Evolutionary conservation across 805 yeast species (phyloP).

Genomic region (Tetrapisispora taiwanensis): DNA sequence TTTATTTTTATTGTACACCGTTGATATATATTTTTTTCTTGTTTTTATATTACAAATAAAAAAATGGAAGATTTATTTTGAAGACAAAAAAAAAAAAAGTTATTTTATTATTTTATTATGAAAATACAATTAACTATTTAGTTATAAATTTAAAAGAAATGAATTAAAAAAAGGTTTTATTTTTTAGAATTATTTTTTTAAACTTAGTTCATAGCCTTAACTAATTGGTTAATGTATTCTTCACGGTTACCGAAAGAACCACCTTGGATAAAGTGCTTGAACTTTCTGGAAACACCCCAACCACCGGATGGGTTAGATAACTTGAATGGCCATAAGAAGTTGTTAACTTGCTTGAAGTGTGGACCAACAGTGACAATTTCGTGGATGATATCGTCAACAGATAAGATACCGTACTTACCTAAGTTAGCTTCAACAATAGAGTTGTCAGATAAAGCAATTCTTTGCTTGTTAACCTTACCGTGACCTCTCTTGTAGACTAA

Average conservation of each 20-base stretch:
- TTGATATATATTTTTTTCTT: too few species aligned
- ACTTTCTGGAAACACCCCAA: conserved; percentile 94
- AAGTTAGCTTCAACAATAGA: conserved; percentile 76
- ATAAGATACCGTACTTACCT: conserved; percentile 87
- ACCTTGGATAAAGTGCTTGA: conserved; percentile 95
- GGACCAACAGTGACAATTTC: conserved; percentile 95
- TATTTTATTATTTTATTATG: background rate
- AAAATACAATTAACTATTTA: conserved; percentile 2
- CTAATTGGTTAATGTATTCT: conserved; percentile 87
- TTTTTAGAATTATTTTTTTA: background rate
- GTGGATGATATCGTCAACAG: conserved; percentile 90
- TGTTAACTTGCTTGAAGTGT: conserved; percentile 97
- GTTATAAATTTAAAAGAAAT: conserved; percentile 1
- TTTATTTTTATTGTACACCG: too few species aligned
- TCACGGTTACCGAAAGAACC: conserved; percentile 99
- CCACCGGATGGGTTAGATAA: conserved; percentile 95
- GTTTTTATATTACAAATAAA: too few species aligned
- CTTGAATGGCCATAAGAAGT: conserved; percentile 97
- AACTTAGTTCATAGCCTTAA: conserved; percentile 82
- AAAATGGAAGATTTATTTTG: too few species aligned
- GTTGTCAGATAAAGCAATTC: conserved; percentile 84
- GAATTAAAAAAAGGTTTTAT: background rate
- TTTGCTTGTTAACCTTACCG: conserved; percentile 96
- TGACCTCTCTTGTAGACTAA: conserved; percentile 94
- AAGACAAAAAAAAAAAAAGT: too few species aligned